phyloP scores from a whole-genome alignment of 495 filamentous ascomycete genomes.

The Penicillium nucicola region DNA sequence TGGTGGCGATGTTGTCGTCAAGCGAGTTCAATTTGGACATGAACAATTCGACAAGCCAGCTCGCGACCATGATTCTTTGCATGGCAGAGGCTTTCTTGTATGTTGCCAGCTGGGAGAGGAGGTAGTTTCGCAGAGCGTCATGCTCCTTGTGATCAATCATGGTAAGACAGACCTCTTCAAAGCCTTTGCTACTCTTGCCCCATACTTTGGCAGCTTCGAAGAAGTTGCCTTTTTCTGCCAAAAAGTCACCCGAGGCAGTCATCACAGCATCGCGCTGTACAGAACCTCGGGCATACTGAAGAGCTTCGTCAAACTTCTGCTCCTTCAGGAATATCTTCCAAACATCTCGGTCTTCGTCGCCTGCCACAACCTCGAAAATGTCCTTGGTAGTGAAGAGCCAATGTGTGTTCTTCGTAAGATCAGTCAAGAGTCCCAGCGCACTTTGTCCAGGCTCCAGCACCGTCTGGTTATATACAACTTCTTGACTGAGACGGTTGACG shows the following conservation, averaged over 20 bases:
- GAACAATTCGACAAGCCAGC: slow-evolving; percentile 92
- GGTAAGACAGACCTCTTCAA: slow-evolving; percentile 88
- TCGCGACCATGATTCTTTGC: slow-evolving; percentile 93
- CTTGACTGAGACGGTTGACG: slow-evolving; percentile 80
- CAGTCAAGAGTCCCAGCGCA: slow-evolving; percentile 76
- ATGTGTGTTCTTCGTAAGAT: slow-evolving; percentile 89
- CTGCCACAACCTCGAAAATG: slow-evolving; percentile 89
- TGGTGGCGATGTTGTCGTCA: slow-evolving; percentile 89
- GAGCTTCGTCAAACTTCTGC: slow-evolving; percentile 82
- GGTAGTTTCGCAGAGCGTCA: slow-evolving; percentile 88
- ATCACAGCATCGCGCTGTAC: slow-evolving; percentile 85
- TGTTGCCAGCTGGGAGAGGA: slow-evolving; percentile 75
- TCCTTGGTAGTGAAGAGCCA: slow-evolving; percentile 91
- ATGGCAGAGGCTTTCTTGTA: slow-evolving; percentile 82
- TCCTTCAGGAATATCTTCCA: slow-evolving; percentile 87
- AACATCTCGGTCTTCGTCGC: slow-evolving; percentile 86
- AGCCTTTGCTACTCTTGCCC: slow-evolving; percentile 92
- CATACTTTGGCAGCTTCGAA: slow-evolving; percentile 84
- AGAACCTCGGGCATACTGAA: slow-evolving; percentile 69
- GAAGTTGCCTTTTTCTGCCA: slow-evolving; percentile 75
- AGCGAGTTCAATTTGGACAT: slow-evolving; percentile 96
- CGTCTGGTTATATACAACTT: slow-evolving; percentile 78
- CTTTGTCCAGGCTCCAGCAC: slow-evolving; percentile 79
- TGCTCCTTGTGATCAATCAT: slow-evolving; percentile 88
- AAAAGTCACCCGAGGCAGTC: slow-evolving; percentile 82